Conservation (phyloP, 371 early-diverging fungal genomes). For the Dinochytrium kinnereticum region DNA sequence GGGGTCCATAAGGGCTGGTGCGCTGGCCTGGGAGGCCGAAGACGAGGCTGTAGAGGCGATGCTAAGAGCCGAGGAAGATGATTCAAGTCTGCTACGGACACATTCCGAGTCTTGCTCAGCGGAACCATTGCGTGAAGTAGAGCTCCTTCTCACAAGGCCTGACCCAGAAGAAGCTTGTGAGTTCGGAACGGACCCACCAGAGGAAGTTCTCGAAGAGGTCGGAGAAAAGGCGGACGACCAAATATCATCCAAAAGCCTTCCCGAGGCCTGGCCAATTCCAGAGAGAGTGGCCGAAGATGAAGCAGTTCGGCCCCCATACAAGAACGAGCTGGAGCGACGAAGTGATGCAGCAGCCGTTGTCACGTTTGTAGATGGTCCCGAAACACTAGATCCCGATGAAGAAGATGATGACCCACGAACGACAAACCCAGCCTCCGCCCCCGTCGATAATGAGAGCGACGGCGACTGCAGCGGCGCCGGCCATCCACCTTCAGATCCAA, state of each 20-base stretch:
- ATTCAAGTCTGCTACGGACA: background rate
- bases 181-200: no score
- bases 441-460: background rate
- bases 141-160: background rate
- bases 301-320: background rate
- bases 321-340: constrained; percentile 4
- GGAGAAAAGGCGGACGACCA: background rate
- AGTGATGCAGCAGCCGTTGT: background rate
- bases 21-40: no score
- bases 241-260: background rate
- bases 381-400: background rate
- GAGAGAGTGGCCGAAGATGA: background rate
- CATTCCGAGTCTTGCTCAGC: background rate
- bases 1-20: no score
- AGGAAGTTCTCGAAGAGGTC: no score
- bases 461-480: background rate
- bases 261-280: background rate
- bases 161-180: no score
- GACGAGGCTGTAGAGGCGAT: background rate
- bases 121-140: background rate
- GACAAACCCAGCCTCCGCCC: background rate
- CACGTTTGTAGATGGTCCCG: background rate
- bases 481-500: background rate
- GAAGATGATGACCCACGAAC: background rate
- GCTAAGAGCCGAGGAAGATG: background rate